A percentile compares a stretch with the other conserved stretches of the same genome.
phyloP scores from a whole-genome alignment of 495 filamentous ascomycete genomes.

The Penicillium turbatum region DNA sequence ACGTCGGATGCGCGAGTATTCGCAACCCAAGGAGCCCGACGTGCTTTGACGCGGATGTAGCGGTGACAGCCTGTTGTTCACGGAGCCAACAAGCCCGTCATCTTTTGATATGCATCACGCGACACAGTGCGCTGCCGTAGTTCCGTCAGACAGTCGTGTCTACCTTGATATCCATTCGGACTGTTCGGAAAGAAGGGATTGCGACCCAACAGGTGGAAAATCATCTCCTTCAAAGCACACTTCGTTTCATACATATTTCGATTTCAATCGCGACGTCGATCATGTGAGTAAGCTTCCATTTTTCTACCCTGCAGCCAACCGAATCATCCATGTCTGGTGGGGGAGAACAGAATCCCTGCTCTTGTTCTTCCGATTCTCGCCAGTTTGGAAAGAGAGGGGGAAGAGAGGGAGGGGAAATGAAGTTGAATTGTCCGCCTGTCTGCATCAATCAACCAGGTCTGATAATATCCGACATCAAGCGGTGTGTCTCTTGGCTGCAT shows the following conservation, averaged over 20 bases:
- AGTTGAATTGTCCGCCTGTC: background rate
- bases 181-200: constrained; percentile 30
- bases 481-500: constrained; percentile 31
- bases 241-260: constrained; percentile 2
- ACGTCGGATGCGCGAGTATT: background rate
- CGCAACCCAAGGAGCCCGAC: constrained; percentile 8
- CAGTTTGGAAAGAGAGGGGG: background rate
- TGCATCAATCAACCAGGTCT: constrained; percentile 9
- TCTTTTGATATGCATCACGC: constrained; percentile 22
- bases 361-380: constrained; percentile 2
- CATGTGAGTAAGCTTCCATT: constrained; percentile 12
- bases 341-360: background rate
- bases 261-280: constrained; percentile 3
- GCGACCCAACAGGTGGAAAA: constrained; percentile 1
- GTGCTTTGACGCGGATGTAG: constrained; percentile 21
- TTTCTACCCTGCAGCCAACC: constrained; percentile 14
- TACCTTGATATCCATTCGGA: constrained; percentile 38
- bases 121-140: constrained; percentile 10
- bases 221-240: background rate
- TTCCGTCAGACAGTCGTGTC: constrained; percentile 31
- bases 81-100: constrained; percentile 3
- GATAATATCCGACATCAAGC: constrained; percentile 12
- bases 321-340: constrained; percentile 16
- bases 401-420: background rate
- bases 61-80: constrained; percentile 25